Evolutionary conservation across 805 yeast species (phyloP), one percentile per base, ranked within the genome.

Genomic region (Starmerella cellae): DNA sequence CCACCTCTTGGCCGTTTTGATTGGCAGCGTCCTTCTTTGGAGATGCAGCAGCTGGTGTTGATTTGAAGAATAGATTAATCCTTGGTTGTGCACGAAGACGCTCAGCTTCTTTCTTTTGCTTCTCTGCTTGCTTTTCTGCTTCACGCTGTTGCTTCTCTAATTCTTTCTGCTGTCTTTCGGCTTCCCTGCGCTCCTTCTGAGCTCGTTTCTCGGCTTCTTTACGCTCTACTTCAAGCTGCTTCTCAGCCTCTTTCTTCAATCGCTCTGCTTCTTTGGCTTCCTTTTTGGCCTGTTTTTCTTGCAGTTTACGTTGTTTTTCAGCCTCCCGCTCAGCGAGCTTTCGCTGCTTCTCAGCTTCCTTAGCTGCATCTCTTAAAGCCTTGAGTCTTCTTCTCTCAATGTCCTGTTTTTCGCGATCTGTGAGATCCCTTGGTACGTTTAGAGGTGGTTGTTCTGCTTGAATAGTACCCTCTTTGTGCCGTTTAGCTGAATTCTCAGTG

Each of bases 161-260:
- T 33, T 53, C 55, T n/a, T 44, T 48, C 22, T 59, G 39, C 47
- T 51, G n/a, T n/a, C n/a, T 51, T 17, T 51, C 42, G 36, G 53
- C 50, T 23, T 30, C 40, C 26, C 44, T 43, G 22, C 46, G 50
- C 35, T 43, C 48, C 26, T 40, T 42, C 35, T 55, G 56, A 22
- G 45, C 49, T 20, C 33, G 38, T 37, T 40, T 39, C 44, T 52
- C 57, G 16, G 38, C 53, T 35, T 58, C 60, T 39, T 50, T 54
- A 20, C 55, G 48, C 37, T 55, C 48, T 21, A 47, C 47, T 21
- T 45, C 50, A 9, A 38, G 39, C 30, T 22, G 13, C 14, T 52
- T 42, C 37, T 56, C 54, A 26, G 48, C 44, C 19, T 50, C 55
- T 28, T 48, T 50, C 8, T 44, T 39, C 33, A 11, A 11, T 11